Percentiles rank a stretch among this genome's conserved stretches.
Evolutionary conservation across 805 yeast genomes (phyloP).

Genomic region (Candida arabinofermentans): DNA sequence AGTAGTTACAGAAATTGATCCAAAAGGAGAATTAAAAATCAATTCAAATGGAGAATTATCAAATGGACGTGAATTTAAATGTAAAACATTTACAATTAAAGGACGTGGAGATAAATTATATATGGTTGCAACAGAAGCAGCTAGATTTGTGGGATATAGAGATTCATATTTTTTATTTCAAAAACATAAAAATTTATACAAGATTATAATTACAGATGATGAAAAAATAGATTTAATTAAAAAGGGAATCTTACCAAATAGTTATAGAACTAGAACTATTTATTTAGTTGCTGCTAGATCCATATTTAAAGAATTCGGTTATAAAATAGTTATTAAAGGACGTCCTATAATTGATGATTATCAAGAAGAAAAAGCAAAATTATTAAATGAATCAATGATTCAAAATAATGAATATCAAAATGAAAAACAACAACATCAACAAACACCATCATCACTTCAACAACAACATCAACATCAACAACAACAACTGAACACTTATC

Average conservation of each 20-base stretch:
- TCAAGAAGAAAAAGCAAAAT: constrained; percentile 60
- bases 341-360: constrained; percentile 82
- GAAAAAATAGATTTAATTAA: constrained; percentile 82
- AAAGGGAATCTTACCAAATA: constrained; percentile 77
- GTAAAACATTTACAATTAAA: constrained; percentile 59
- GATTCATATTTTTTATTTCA: constrained; percentile 89
- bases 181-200: constrained; percentile 72
- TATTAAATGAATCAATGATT: too few relatives aligned
- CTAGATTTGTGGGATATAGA: constrained; percentile 89
- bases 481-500: too few relatives aligned
- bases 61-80: constrained; percentile 73
- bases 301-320: constrained; percentile 88
- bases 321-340: constrained; percentile 76
- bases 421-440: too few relatives aligned
- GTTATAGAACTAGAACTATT: constrained; percentile 86
- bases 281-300: constrained; percentile 89
- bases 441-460: constrained; percentile 5
- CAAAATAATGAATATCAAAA: too few relatives aligned
- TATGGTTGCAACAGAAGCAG: constrained; percentile 95
- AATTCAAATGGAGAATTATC: constrained; percentile 59
- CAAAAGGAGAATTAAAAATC: constrained; percentile 73
- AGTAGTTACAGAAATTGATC: constrained; percentile 70
- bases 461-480: too few relatives aligned
- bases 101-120: constrained; percentile 69
- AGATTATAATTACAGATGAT: constrained; percentile 66